Conservation (phyloP, 257 asterid species). For the Orobanche coerulescens region DNA sequence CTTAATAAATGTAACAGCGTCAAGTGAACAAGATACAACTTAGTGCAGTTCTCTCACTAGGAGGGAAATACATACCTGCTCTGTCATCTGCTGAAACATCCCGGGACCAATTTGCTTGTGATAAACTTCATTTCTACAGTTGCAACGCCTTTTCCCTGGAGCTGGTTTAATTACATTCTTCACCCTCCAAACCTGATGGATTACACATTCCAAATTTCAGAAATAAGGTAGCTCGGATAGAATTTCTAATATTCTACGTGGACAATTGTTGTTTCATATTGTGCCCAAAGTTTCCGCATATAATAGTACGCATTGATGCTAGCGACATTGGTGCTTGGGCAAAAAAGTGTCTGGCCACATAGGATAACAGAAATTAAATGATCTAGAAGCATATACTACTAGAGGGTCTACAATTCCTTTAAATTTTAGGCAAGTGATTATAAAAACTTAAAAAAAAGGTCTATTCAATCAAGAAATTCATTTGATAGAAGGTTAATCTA, state of each 20-base stretch:
- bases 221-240: neutral
- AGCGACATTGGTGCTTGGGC: neutral
- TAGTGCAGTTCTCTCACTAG: neutral
- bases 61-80: constrained; percentile 50
- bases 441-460: neutral
- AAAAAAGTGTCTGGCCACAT: no score
- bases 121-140: constrained; percentile 94
- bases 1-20: neutral
- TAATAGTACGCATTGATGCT: no score
- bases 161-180: constrained; percentile 86
- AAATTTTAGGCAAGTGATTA: neutral
- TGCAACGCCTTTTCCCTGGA: constrained; percentile 93
- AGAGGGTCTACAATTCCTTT: neutral
- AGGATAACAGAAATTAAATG: neutral
- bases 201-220: constrained; percentile 9
- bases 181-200: constrained; percentile 90
- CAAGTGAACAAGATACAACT: constrained; percentile 7
- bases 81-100: constrained; percentile 99
- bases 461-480: neutral
- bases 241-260: neutral
- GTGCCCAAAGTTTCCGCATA: neutral
- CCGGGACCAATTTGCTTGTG: constrained; percentile 99
- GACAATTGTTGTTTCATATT: neutral
- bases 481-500: neutral
- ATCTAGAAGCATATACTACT: neutral